Conservation (phyloP, 2,329 filamentous ascomycete species). For the Dryadomyces quercivorus region DNA sequence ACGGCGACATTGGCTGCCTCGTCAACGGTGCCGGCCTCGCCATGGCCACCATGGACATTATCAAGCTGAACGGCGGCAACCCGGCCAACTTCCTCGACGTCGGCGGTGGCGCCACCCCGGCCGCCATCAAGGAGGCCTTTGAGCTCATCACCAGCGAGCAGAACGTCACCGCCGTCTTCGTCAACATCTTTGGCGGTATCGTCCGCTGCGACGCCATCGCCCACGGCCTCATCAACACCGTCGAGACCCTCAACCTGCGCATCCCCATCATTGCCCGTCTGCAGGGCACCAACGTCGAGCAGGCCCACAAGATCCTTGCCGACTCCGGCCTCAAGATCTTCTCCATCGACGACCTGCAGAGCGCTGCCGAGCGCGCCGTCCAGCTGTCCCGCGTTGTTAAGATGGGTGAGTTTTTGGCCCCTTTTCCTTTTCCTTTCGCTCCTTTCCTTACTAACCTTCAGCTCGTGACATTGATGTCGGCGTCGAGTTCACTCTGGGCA, state of each 20-base stretch:
- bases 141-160: conserved; percentile 97
- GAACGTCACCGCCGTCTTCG: conserved; percentile 97
- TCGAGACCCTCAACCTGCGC: conserved; percentile 87
- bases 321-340: conserved; percentile 99
- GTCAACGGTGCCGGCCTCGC: conserved; percentile 98
- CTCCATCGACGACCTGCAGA: conserved; percentile 96
- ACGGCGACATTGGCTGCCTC: conserved; percentile 96
- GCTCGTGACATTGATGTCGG: conserved; percentile 95
- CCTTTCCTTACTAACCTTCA: conserved; percentile 19
- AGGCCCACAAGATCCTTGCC: conserved; percentile 85
- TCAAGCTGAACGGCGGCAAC: conserved; percentile 94
- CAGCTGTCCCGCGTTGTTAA: conserved; percentile 99
- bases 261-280: conserved; percentile 94
- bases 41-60: conserved; percentile 99
- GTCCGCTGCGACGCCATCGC: conserved; percentile 97
- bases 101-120: conserved; percentile 90
- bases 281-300: conserved; percentile 97
- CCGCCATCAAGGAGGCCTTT: conserved; percentile 94
- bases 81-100: conserved; percentile 99
- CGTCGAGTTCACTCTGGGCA: conserved; percentile 88
- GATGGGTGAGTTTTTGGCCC: conserved; percentile 55
- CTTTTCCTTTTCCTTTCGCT: neutral
- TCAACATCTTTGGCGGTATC: conserved; percentile 99
- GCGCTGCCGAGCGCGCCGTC: conserved; percentile 91
- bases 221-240: conserved; percentile 88